Conservation (phyloP, 106 monocot species). For the Dendrobium huoshanense region DNA sequence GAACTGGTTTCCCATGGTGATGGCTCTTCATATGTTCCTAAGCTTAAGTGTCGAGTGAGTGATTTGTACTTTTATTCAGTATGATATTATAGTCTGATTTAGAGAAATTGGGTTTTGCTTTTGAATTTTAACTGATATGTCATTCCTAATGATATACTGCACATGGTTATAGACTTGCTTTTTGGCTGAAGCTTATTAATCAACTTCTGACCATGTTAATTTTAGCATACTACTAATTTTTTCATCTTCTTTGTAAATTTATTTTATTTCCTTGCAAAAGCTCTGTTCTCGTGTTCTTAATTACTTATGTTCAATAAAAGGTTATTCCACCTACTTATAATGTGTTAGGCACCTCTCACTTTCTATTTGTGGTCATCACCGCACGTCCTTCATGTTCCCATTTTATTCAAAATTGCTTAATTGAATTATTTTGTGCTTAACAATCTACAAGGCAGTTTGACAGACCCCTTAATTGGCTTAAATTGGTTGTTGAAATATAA, state of each 20-base stretch:
- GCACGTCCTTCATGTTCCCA: neutral
- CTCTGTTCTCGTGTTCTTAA: neutral
- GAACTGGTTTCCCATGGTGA: slow-evolving; percentile 32
- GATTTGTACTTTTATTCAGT: neutral
- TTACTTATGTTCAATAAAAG: slow-evolving; percentile 4
- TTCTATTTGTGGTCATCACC: neutral
- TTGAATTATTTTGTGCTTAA: neutral
- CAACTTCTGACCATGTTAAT: neutral
- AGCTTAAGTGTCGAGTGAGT: slow-evolving; percentile 79
- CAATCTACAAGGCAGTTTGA: neutral
- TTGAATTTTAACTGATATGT: neutral
- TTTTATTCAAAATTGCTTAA: neutral
- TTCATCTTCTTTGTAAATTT: neutral
- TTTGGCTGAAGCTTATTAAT: neutral
- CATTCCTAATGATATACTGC: neutral
- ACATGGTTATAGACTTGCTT: neutral
- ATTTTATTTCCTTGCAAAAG: no score
- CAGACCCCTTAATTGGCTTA: neutral
- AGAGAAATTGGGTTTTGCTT: neutral
- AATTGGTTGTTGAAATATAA: neutral
- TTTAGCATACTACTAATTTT: neutral
- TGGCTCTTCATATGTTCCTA: slow-evolving; percentile 53
- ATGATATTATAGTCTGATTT: neutral
- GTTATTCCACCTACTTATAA: neutral
- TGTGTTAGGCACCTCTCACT: neutral